Conservation (phyloP, 148 eudicot species). For the Selenicereus undatus region DNA sequence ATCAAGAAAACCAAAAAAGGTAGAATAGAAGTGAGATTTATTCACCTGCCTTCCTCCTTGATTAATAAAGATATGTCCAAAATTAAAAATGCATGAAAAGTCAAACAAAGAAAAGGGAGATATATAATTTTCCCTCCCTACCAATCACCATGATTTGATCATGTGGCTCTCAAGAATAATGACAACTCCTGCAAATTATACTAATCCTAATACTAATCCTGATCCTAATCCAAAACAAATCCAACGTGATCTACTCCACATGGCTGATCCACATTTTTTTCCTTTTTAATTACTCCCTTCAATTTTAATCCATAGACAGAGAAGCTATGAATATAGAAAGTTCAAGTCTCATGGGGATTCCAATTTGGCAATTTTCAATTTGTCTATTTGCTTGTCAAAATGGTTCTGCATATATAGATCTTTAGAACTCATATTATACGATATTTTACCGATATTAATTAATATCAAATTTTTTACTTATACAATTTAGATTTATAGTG, state of each 20-base stretch:
- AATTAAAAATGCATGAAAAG: constrained; percentile 32
- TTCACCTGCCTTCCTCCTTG: not conserved
- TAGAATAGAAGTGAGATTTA: not conserved
- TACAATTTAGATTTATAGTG: no score
- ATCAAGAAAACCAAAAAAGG: not conserved
- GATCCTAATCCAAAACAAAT: not conserved
- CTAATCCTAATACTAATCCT: constrained; percentile 1
- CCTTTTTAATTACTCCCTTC: not conserved
- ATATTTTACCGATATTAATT: no score
- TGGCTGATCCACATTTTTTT: constrained; percentile 19
- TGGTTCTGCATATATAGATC: not conserved
- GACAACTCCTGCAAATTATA: constrained; percentile 20
- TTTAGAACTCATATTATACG: no score
- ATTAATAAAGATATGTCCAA: constrained; percentile 12
- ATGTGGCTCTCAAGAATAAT: constrained; percentile 41
- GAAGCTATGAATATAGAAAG: not conserved
- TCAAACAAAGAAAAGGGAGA: not conserved
- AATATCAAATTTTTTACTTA: no score
- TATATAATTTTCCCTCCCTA: not conserved
- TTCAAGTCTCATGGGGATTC: not conserved
- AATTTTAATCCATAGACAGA: not conserved
- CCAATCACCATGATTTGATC: constrained; percentile 29
- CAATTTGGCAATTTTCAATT: not conserved
- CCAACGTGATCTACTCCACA: not conserved
- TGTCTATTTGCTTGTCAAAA: not conserved